Evolutionary conservation across 768 basidiomycete genomes (phyloP).

Genomic region (Fomitopsis serialis): DNA sequence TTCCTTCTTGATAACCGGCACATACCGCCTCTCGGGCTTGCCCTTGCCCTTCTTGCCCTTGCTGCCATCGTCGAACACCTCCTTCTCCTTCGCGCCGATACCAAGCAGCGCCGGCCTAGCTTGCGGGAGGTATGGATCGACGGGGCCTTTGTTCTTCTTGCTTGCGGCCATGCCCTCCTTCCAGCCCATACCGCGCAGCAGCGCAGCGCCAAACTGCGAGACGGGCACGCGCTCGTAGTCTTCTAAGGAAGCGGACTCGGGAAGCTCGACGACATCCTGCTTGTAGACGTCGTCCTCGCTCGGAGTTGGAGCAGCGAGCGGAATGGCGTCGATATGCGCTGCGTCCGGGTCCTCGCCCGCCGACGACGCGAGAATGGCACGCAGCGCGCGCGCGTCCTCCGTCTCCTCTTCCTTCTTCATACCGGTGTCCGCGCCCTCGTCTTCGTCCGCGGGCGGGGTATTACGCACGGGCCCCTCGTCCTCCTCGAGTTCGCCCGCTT

Average conservation of each 20-base stretch:
- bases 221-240: conserved; percentile 92
- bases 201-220: conserved; percentile 87
- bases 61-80: conserved; percentile 65
- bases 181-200: conserved; percentile 97
- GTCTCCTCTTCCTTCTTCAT: conserved; percentile 41
- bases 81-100: conserved; percentile 88
- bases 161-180: conserved; percentile 74
- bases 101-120: conserved; percentile 84
- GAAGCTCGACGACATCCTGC: conserved; percentile 78
- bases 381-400: conserved; percentile 77
- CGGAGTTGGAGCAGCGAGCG: conserved; percentile 33
- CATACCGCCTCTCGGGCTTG: conserved; percentile 69
- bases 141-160: conserved; percentile 48
- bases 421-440: conserved; percentile 13
- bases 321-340: conserved; percentile 54
- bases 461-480: conserved; percentile 1
- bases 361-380: conserved; percentile 65
- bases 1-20: conserved; percentile 78
- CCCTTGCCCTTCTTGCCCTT: conserved; percentile 42
- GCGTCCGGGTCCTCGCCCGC: conserved; percentile 32
- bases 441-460: conserved; percentile 12
- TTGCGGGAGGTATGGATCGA: conserved; percentile 78
- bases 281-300: conserved; percentile 82
- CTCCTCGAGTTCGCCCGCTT: conserved; percentile 26
- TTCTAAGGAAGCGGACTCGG: conserved; percentile 67